Evolutionary conservation across 805 yeast genomes (phyloP).

Genomic region (Starmerella kuoi): DNA sequence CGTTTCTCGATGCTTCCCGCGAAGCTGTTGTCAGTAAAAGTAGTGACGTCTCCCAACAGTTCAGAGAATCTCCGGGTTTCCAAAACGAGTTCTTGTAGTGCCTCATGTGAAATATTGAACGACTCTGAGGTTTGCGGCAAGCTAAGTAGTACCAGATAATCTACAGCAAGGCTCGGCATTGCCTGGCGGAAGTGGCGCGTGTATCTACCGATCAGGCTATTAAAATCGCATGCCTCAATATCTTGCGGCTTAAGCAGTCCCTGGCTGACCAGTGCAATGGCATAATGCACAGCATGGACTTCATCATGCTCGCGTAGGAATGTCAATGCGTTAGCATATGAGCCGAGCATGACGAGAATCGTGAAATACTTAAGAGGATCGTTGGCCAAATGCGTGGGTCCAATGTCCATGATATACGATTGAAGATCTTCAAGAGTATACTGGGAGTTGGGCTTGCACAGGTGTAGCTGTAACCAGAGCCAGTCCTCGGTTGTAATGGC

Average conservation of each 20-base stretch:
- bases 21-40: conserved; percentile 45
- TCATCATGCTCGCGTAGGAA: conserved; percentile 52
- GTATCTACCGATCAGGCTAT: conserved; percentile 53
- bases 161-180: conserved; percentile 86
- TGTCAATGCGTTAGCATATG: conserved; percentile 68
- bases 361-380: conserved; percentile 64
- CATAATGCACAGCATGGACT: conserved; percentile 79
- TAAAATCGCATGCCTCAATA: conserved; percentile 29
- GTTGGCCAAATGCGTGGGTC: conserved; percentile 54
- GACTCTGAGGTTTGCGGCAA: conserved; percentile 38
- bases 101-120: conserved; percentile 51
- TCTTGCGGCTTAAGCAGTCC: conserved; percentile 42
- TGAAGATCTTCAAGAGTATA: conserved; percentile 69
- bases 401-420: conserved; percentile 54
- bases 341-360: conserved; percentile 59
- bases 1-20: conserved; percentile 80
- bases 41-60: conserved; percentile 68
- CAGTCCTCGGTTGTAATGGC: conserved; percentile 82
- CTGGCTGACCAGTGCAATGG: conserved; percentile 65
- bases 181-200: conserved; percentile 71
- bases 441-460: conserved; percentile 46
- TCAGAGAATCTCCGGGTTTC: conserved; percentile 75
- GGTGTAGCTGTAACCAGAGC: conserved; percentile 84
- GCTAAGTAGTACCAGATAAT: conserved; percentile 64
- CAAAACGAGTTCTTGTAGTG: conserved; percentile 69